A percentile compares a stretch with the other conserved stretches of the same genome.
These are phyloP conservation scores for Cordyceps tenuipes DNA, from an alignment of 2,329 filamentous ascomycete species.

Conservation along the genomic window DNA sequence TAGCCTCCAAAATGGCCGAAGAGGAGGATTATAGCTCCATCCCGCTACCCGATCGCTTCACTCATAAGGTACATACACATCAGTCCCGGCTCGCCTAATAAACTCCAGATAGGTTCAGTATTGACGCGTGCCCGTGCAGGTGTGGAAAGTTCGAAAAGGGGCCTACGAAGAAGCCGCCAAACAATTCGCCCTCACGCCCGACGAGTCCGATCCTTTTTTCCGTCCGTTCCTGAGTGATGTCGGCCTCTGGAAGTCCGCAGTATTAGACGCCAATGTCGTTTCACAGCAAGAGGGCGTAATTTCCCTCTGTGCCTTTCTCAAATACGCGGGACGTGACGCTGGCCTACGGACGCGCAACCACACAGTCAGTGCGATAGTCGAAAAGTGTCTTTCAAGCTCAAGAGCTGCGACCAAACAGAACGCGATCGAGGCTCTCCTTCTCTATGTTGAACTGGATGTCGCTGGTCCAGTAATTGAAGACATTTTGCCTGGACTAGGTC, in stretches of 20 bases:
- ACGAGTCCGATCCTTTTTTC: slow-evolving; percentile 80
- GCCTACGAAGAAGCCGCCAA: slow-evolving; percentile 90
- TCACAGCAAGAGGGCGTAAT: slow-evolving; percentile 89
- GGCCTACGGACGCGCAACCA: slow-evolving; percentile 67
- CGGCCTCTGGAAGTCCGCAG: slow-evolving; percentile 82
- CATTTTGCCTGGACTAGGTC: slow-evolving; percentile 68
- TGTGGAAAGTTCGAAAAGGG: slow-evolving; percentile 95
- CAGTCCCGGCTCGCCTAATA: neutral
- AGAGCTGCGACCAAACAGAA: slow-evolving; percentile 83
- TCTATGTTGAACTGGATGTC: slow-evolving; percentile 85
- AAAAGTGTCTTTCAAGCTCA: slow-evolving; percentile 85
- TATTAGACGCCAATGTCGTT: slow-evolving; percentile 90
- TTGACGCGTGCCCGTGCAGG: slow-evolving; percentile 32
- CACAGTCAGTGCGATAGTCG: slow-evolving; percentile 71
- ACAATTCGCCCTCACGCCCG: slow-evolving; percentile 73
- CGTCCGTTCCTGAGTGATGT: slow-evolving; percentile 80
- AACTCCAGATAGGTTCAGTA: neutral
- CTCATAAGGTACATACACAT: slow-evolving; percentile 57
- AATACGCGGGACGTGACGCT: slow-evolving; percentile 76
- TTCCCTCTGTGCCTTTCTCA: slow-evolving; percentile 83
- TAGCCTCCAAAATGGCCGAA: slow-evolving; percentile 59
- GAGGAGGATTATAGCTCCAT: slow-evolving; percentile 78
- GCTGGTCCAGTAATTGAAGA: slow-evolving; percentile 84
- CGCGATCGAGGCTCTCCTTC: slow-evolving; percentile 73
- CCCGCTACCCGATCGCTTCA: slow-evolving; percentile 70